Evolutionary conservation across 768 basidiomycete species (phyloP).

Genomic region (Suillus variegatus): DNA sequence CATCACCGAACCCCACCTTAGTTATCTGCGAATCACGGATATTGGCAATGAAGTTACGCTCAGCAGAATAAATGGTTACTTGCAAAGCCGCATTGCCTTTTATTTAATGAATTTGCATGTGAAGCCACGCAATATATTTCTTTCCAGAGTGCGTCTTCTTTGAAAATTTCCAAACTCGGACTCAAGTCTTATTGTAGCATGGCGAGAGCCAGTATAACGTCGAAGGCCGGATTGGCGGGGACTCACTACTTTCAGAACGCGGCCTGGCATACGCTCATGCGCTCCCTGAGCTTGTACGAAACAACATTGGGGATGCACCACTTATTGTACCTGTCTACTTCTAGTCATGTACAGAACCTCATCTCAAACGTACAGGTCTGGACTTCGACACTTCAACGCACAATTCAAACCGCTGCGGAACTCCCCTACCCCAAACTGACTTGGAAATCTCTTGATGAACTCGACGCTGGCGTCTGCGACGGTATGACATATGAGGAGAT

Average conservation of each 20-base stretch:
- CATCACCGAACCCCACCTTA: conserved; percentile 86
- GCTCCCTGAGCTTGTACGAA: conserved; percentile 82
- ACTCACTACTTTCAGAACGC: conserved; percentile 80
- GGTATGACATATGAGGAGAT: conserved; percentile 99
- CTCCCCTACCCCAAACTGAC: conserved; percentile 90
- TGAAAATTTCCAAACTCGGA: conserved; percentile 5
- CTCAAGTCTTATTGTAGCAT: conserved; percentile 57
- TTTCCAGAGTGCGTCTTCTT: conserved; percentile 75
- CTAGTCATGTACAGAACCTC: background rate
- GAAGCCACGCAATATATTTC: conserved; percentile 94
- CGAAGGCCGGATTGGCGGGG: conserved; percentile 97
- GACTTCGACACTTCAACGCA: conserved; percentile 96
- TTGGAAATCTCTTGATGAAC: conserved; percentile 98
- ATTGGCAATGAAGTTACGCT: conserved; percentile 90
- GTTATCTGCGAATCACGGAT: conserved; percentile 90
- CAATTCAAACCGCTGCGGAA: conserved; percentile 83
- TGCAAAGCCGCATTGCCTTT: conserved; percentile 96
- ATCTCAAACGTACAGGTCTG: conserved; percentile 66
- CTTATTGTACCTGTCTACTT: conserved; percentile 47
- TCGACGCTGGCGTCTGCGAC: conserved; percentile 99
- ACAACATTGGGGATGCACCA: conserved; percentile 87
- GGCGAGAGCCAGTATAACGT: conserved; percentile 98
- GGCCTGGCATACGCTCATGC: conserved; percentile 86
- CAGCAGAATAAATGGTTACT: conserved; percentile 87
- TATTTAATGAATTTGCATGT: conserved; percentile 98